These are phyloP conservation scores for Aspergillus pseudoglaucus DNA, from an alignment of 2,329 filamentous ascomycete genomes.

Conservation along the genomic window DNA sequence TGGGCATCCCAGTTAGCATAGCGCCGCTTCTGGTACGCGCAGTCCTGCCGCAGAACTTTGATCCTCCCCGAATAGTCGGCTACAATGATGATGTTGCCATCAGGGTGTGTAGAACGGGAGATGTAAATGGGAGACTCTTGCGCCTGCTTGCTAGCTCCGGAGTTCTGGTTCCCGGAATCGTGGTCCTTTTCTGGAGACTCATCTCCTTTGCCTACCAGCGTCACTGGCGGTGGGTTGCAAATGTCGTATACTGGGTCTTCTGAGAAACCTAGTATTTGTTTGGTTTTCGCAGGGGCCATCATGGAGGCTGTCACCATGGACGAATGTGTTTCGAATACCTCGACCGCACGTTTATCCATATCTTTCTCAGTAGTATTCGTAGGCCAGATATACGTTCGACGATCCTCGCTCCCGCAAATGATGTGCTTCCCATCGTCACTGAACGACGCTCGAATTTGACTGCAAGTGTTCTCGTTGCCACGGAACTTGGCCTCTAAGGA, in stretches of 20 bases:
- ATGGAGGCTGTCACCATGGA: constrained; percentile 84
- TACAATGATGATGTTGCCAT: constrained; percentile 87
- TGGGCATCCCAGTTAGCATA: constrained; percentile 71
- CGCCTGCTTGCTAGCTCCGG: constrained; percentile 38
- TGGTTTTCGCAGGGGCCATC: constrained; percentile 72
- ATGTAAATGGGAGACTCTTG: constrained; percentile 72
- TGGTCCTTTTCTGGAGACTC: constrained; percentile 20
- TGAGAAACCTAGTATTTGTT: constrained; percentile 69
- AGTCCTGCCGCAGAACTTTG: constrained; percentile 94
- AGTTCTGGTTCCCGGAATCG: constrained; percentile 13
- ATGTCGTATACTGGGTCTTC: constrained; percentile 93
- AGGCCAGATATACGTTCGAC: constrained; percentile 85
- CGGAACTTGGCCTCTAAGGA: constrained; percentile 82
- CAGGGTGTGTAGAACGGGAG: constrained; percentile 65
- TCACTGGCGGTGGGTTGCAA: constrained; percentile 90
- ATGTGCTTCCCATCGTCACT: constrained; percentile 82
- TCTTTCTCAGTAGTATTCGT: constrained; percentile 57
- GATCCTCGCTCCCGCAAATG: constrained; percentile 88
- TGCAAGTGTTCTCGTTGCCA: constrained; percentile 82
- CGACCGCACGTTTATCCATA: constrained; percentile 73
- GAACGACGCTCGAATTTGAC: constrained; percentile 83
- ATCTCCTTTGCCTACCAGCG: constrained; percentile 59
- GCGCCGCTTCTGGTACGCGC: constrained; percentile 71
- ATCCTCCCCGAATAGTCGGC: constrained; percentile 82
- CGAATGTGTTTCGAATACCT: constrained; percentile 85